Conservation (phyloP, 495 filamentous ascomycete species). For the Beverwykella pulmonaria region DNA sequence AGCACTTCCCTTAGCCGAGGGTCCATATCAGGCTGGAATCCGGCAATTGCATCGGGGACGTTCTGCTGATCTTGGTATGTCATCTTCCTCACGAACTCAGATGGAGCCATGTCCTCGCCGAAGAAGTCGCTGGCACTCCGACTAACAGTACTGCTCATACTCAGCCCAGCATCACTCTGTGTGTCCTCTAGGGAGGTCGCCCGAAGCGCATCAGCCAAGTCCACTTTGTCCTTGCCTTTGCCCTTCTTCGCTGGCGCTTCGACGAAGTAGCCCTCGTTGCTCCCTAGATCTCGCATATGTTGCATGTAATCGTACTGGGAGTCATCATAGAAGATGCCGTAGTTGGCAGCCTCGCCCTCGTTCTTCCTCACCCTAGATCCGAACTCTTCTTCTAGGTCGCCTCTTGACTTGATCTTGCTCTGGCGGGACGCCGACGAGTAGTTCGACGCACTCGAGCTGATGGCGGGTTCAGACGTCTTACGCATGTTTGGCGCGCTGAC, state of each 20-base stretch:
- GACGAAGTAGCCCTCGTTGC: constrained; percentile 72
- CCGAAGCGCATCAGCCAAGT: constrained; percentile 80
- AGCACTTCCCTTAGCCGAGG: constrained; percentile 87
- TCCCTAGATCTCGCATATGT: constrained; percentile 83
- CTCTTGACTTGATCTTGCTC: constrained; percentile 65
- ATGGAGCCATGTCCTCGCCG: constrained; percentile 70
- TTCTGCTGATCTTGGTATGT: constrained; percentile 95
- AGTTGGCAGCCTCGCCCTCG: constrained; percentile 92
- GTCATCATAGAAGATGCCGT: constrained; percentile 88
- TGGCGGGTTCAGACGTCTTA: constrained; percentile 46
- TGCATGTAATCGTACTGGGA: constrained; percentile 99
- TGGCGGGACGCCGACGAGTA: constrained; percentile 31
- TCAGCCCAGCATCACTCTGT: constrained; percentile 53
- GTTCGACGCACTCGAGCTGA: constrained; percentile 31
- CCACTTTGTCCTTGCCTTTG: constrained; percentile 71
- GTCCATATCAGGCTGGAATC: constrained; percentile 98
- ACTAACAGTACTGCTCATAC: constrained; percentile 33
- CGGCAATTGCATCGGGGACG: constrained; percentile 83
- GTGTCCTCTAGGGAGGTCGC: constrained; percentile 53
- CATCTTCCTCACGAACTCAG: constrained; percentile 67
- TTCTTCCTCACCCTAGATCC: constrained; percentile 72
- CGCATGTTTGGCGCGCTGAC: constrained; percentile 31
- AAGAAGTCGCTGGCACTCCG: constrained; percentile 50
- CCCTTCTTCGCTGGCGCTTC: constrained; percentile 66
- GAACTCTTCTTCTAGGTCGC: constrained; percentile 78